Conservation (phyloP, 2,329 filamentous ascomycete genomes). For the Pseudogymnoascus sp. region DNA sequence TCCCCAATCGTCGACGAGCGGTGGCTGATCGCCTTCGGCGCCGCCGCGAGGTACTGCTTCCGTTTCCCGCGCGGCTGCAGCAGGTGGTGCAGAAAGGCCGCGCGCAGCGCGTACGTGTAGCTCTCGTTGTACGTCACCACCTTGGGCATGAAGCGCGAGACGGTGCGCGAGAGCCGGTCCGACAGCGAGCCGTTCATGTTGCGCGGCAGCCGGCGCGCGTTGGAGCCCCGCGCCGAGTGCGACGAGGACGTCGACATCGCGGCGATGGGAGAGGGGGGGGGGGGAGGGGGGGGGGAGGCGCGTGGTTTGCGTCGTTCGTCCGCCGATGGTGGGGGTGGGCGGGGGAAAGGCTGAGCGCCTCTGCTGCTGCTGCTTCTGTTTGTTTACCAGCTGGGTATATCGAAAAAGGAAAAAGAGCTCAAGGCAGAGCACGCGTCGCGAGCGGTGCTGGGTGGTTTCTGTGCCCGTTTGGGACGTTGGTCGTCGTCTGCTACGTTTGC, state of each 20-base stretch:
- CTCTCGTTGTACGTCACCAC: slow-evolving; percentile 66
- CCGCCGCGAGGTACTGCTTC: slow-evolving; percentile 67
- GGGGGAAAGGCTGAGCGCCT: not conserved
- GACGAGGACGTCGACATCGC: slow-evolving; percentile 25
- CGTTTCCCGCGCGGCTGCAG: slow-evolving; percentile 84
- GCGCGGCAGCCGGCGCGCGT: slow-evolving; percentile 16
- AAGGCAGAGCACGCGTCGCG: not conserved
- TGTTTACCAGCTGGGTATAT: not conserved
- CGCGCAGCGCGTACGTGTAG: slow-evolving; percentile 82
- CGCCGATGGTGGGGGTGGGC: not conserved
- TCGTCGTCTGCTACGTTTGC: not conserved
- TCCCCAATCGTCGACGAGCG: slow-evolving; percentile 63
- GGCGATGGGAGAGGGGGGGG: not conserved
- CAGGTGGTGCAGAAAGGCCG: slow-evolving; percentile 86
- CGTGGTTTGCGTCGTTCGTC: not conserved
- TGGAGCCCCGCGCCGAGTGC: slow-evolving; percentile 18
- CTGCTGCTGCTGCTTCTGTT: not conserved
- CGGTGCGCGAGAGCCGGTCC: slow-evolving; percentile 23
- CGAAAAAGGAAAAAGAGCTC: not conserved
- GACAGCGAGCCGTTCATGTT: slow-evolving; percentile 21
- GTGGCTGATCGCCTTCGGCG: slow-evolving; percentile 51
- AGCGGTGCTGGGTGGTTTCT: not conserved
- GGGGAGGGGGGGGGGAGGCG: not conserved
- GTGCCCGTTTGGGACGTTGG: not conserved
- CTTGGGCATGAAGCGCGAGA: slow-evolving; percentile 38